Conservation (phyloP, 768 basidiomycete genomes). For the Hebeloma cylindrosporum region DNA sequence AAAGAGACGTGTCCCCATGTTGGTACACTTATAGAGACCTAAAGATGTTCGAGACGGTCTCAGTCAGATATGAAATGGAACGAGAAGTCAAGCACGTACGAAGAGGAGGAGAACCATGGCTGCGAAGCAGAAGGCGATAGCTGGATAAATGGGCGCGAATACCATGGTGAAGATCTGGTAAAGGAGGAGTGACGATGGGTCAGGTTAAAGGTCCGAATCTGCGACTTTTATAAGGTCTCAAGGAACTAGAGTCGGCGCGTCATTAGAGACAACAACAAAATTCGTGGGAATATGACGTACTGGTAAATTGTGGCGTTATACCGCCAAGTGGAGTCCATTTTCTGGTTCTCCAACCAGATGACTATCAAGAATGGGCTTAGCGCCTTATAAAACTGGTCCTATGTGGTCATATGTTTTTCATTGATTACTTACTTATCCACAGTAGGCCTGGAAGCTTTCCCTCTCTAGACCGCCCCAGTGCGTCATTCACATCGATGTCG, state of each 20-base stretch:
- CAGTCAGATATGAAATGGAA: not conserved
- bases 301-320: not conserved
- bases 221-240: constrained; percentile 17
- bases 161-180: constrained; percentile 12
- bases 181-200: constrained; percentile 4
- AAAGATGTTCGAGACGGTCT: constrained; percentile 3
- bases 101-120: constrained; percentile 71
- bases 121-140: constrained; percentile 69
- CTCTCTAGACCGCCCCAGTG: no score
- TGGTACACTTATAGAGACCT: constrained; percentile 73
- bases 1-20: constrained; percentile 74
- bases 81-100: constrained; percentile 39
- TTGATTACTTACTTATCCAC: no score
- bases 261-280: constrained; percentile 12
- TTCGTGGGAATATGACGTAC: constrained; percentile 19
- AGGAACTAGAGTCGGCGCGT: constrained; percentile 5
- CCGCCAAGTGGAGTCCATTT: no score
- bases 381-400: no score
- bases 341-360: no score
- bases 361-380: no score
- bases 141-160: constrained; percentile 62
- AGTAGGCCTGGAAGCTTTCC: no score
- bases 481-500: no score
- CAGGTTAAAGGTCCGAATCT: not conserved
- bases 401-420: no score